Conservation (phyloP, 164 flowering plant genomes). For the Aristolochia fimbriata region DNA sequence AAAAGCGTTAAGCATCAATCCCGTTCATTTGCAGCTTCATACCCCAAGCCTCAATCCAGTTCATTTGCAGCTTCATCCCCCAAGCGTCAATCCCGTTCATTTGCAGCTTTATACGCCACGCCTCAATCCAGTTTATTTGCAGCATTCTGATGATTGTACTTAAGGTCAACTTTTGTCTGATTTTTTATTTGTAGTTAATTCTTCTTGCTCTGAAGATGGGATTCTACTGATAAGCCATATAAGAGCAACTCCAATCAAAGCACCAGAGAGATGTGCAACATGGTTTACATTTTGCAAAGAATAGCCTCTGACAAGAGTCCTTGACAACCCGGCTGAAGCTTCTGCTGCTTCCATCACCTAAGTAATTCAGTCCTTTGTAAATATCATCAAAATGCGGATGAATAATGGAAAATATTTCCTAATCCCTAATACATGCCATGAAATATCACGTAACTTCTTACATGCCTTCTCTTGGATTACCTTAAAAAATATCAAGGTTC, state of each 20-base stretch:
- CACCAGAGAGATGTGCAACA: slow-evolving; percentile 96
- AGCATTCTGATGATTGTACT: neutral
- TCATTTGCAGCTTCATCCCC: neutral
- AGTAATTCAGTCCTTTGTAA: neutral
- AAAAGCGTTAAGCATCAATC: neutral
- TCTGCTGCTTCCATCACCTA: slow-evolving; percentile 99
- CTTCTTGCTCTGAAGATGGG: neutral
- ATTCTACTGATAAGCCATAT: slow-evolving; percentile 68
- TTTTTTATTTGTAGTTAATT: neutral
- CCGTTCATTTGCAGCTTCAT: neutral
- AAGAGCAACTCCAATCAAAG: slow-evolving; percentile 66
- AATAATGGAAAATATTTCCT: too few relatives aligned
- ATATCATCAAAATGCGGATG: too few relatives aligned
- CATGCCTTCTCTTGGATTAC: too few relatives aligned
- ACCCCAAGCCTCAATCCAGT: neutral
- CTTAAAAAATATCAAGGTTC: too few relatives aligned
- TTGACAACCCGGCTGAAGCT: slow-evolving; percentile 68
- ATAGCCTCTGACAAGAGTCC: slow-evolving; percentile 27
- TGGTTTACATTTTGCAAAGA: slow-evolving; percentile 68
- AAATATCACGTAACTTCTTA: too few relatives aligned
- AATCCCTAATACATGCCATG: too few relatives aligned
- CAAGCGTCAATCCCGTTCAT: neutral
- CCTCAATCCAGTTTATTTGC: neutral
- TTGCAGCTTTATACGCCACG: neutral
- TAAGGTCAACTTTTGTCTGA: neutral